Evolutionary conservation across 2,329 filamentous ascomycete species (phyloP), one percentile per base, ranked within the genome.

Genomic region (Diaporthe sp.): DNA sequence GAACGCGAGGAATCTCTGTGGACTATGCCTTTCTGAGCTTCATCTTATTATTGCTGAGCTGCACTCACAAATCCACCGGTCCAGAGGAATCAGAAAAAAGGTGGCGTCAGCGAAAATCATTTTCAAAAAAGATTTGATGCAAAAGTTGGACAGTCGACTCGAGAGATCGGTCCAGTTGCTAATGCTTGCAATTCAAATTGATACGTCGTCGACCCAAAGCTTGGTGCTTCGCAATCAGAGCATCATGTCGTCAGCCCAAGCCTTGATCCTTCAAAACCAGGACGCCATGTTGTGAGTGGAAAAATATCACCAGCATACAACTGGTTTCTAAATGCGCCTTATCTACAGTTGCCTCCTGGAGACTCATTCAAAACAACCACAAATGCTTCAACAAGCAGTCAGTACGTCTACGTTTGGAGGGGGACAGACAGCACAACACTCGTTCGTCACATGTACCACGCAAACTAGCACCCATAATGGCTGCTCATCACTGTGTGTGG

Each of bases 391-490:
- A 13, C 22, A 52, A 52, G n/a, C 47, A 52, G 47, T 25, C 47
- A 13, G 22, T 4, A 1, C 9, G 25, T 6, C 47, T 6, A 52
- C n/a, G 25, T 52, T 52, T n/a, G 47, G 25, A 12, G 12, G 40
- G 15, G n/a, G 6, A 25, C 9, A n/a, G 8, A 6, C 8, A 52
- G 9, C 47, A 52, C n/a, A n/a, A n/a, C 47, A 52, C 47, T 25
- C 47, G 25, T 22, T 25, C 8, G 47, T 52, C 17, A 1, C 47
- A 10, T 0, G 22, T 47, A 4, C 19, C 45, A 22, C 47, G 22
- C 4, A n/a, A n/a, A 10, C 13, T 10, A 4, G 38, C 28, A 12
- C 0, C 13, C 6, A 30, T 3, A 45, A 6, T 1, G 2, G 13
- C 8, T 33, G 28, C 19, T 30, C 38, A 13, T 22, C 25, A 4